Base-by-base conservation (phyloP, 495 filamentous ascomycete species). In the Talaromyces ruber region DNA sequence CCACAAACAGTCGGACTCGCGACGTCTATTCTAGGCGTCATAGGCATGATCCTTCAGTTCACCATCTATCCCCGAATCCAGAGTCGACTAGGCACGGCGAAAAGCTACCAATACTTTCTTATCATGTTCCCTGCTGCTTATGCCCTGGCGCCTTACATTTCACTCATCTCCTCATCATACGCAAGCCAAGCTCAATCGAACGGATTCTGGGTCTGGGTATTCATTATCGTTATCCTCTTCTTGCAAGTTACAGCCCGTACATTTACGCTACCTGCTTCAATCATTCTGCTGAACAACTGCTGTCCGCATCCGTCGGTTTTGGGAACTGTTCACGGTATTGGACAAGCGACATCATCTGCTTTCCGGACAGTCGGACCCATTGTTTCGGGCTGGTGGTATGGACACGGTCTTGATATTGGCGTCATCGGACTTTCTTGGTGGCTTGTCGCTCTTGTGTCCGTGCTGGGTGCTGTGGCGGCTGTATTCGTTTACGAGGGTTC, bases 251-350 rank as follows among this genome's bases (percentile, higher is more conserved):
- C 86, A 1, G 90, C 86, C 0, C 83, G 90, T n/a, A 94, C 90
- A 0, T 93, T 96, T 73, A 88, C 89, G 6, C 79, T 93, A 0
- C 90, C 91, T 0, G 86, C 84, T 14, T 84, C 87, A 22, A 86
- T 86, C 2, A 93, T 96, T 60, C 75, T 96, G 6, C 79, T 93
- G 30, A 94, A 93, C 66, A 94, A 96, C 70, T 88, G 86, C 74
- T 87, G 85, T 52, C 90, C 91, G 2, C 90, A 93, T 66, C 90
- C 90, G 0, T 86, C 82, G 28, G 89, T 93, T 6, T 79, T 96
- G 9, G 89, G 90, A 1, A 92, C 90, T 2, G 82, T 94, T 91
- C 30, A 96, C 72, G 91, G 91, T 5, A 81, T 93, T 22, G 91
- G 85, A 9, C 88, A 92, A 73, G 90, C 82, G 64, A 87, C 88